Base-by-base conservation (phyloP, 768 basidiomycete species). In the Austroboletus eburneus region DNA sequence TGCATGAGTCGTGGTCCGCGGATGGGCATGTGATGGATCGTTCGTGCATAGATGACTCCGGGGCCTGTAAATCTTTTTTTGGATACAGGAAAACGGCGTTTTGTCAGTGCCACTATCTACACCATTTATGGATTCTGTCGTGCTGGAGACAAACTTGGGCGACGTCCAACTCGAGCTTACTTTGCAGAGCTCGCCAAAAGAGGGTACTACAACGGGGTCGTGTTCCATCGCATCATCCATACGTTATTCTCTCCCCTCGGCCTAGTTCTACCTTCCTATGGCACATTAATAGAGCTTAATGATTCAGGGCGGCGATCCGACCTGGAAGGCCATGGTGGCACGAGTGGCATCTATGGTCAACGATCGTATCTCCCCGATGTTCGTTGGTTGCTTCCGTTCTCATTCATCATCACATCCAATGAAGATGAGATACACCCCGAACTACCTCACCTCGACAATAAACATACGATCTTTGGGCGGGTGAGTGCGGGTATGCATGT, bases 241-340 rank as follows among this genome's bases (percentile, higher is more conserved):
- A 52, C 39, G 81, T 67, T 3, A 18, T 34, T 16, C 16, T 10
- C 5, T n/a, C n/a, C n/a, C n/a, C n/a, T n/a, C n/a, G n/a, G n/a
- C n/a, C n/a, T n/a, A n/a, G n/a, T n/a, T n/a, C n/a, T n/a, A n/a
- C n/a, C n/a, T n/a, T n/a, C n/a, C n/a, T n/a, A n/a, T n/a, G n/a
- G n/a, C n/a, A n/a, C n/a, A n/a, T 12, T 17, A 18, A 29, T 43
- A 94, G 86, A 92, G 94, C 63, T 97, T 97, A 61, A 97, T 97
- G 95, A 83, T 96, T 14, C 95, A 99, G 71, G 84, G 80, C 23
- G 95, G 94, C 34, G 93, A 95, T 64, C 95, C 94, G 10, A 95
- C 93, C 14, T 95, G 95, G 21, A 97, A 2, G 95, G 95, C 21
- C 73, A 88, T 59, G 94, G 95, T 27, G 89, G 90, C 33, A 87